phyloP scores from a whole-genome alignment of 164 flowering plant genomes.

The Chimonanthus praecox region DNA sequence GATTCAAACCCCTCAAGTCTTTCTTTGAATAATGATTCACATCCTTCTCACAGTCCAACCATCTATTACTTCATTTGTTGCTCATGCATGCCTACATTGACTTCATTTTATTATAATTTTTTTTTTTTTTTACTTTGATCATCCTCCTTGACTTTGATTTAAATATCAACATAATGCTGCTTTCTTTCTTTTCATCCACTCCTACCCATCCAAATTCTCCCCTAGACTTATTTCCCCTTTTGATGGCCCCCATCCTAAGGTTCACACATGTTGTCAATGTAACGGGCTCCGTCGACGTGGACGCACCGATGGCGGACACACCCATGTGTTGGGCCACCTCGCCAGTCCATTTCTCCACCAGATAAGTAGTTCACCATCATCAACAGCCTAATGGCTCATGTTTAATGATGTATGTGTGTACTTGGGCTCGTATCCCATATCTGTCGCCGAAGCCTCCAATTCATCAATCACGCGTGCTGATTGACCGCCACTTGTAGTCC shows the following conservation, averaged over 20 bases:
- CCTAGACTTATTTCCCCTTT: not conserved
- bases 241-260: not conserved
- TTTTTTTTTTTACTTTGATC: not conserved
- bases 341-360: not conserved
- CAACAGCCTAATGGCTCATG: no score
- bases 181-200: not conserved
- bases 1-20: conserved; percentile 1
- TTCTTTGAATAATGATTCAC: conserved; percentile 3
- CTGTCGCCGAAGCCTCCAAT: no score
- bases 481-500: not conserved
- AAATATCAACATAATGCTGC: not conserved
- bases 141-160: conserved; percentile 6
- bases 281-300: not conserved
- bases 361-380: no score
- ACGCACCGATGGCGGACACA: not conserved
- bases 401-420: not conserved
- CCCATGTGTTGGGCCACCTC: not conserved
- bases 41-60: not conserved
- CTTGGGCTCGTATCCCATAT: not conserved
- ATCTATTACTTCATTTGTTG: not conserved
- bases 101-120: not conserved
- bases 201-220: not conserved
- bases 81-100: conserved; percentile 5
- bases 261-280: not conserved
- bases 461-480: not conserved